Evolutionary conservation across 257 asterid species (phyloP), one percentile per base, ranked within the genome.

Genomic region (Ophiorrhiza pumila): DNA sequence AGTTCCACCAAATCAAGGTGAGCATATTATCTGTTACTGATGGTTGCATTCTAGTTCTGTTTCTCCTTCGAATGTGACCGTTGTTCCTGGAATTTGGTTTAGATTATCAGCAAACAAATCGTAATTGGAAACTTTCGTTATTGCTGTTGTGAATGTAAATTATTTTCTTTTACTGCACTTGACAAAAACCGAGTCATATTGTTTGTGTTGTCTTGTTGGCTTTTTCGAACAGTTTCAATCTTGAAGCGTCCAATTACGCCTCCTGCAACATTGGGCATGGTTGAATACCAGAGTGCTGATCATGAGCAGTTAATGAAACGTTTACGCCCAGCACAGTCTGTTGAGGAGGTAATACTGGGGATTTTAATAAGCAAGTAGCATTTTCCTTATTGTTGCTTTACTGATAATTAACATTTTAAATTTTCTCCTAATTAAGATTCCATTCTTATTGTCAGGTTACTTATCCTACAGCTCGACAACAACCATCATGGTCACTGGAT

Each of bases 221-320:
- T 57, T 67, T 74, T 65, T 75, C 43, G 46, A 74, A 80, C 91
- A 92, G 99, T 83, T 81, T 80, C 95, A 45, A 76, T 90, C 47
- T 80, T 92, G 87, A 95, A 95, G 88, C 96, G 99, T 62, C 97
- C 99, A 15, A 80, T 94, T 68, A 90, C 98, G 34, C 99, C 99
- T 78, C 97, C 99, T 13, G 90, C 91, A 12, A 89, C 96, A 3
- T 83, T 92, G 77, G 99, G 98, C 56, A 89, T 92, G 96, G 90
- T 85, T 70, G 99, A 95, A 15, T 92, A 90, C 86, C 97, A 82
- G 71, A 89, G 78, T 77, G 81, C 95, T 68, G 99, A 95, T 74
- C 98, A 92, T 77, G 98, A 95, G 72, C 99, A 92, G 79, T 80
- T 95, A 72, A 89, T 95, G 91, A 92, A 95, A 83, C 97, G 99